phyloP scores from a whole-genome alignment of 2,329 filamentous ascomycete genomes.

The Paracoccidioides lutzii region DNA sequence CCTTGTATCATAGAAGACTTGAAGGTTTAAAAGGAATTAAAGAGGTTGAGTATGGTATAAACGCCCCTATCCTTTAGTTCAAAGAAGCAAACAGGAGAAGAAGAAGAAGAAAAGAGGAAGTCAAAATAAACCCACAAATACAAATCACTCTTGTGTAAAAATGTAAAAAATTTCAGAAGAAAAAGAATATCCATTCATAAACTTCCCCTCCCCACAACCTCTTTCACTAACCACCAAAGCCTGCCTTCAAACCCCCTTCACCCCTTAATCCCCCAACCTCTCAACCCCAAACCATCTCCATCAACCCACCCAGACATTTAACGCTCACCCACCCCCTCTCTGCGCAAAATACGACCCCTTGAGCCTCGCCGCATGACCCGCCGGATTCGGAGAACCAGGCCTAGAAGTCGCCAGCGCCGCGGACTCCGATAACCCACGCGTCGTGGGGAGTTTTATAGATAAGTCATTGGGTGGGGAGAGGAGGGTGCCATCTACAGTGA shows the following conservation, averaged over 20 bases:
- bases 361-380: slow-evolving; percentile 30
- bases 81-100: not conserved
- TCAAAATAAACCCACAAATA: not conserved
- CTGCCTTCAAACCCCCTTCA: not conserved
- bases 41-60: not conserved
- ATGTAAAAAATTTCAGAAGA: not conserved
- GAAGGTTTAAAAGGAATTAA: not conserved
- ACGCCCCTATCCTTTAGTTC: not conserved
- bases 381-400: slow-evolving; percentile 38
- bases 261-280: not conserved
- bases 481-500: slow-evolving; percentile 11
- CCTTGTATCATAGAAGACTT: not conserved
- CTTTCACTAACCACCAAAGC: not conserved
- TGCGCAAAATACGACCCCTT: slow-evolving; percentile 29
- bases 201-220: not conserved
- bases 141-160: not conserved
- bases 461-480: slow-evolving; percentile 32
- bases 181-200: not conserved
- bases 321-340: not conserved
- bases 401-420: slow-evolving; percentile 40
- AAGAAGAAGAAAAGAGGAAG: not conserved
- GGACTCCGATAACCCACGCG: slow-evolving; percentile 36
- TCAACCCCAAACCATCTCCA: not conserved
- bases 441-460: slow-evolving; percentile 34
- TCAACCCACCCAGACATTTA: not conserved